Evolutionary conservation across 805 yeast genomes (phyloP), one percentile per base, ranked within the genome.

Genomic region (Candida adriatica): DNA sequence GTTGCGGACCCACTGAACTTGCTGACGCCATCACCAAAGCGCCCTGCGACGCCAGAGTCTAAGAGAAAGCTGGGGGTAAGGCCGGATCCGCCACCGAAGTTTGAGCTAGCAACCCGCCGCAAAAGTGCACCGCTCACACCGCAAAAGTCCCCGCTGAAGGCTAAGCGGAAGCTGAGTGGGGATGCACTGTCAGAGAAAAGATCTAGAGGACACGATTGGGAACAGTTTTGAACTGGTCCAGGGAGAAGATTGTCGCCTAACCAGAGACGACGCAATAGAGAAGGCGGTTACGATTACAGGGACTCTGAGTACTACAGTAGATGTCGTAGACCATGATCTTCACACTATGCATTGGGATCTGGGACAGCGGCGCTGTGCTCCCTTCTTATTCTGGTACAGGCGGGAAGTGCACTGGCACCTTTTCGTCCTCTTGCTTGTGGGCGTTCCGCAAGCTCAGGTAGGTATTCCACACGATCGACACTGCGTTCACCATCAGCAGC

Each of bases 381-480:
- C n/a, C n/a, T n/a, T n/a, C n/a, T 45, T 41, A 63, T 36, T 61
- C 65, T 5, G 59, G 61, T 11, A 60, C 55, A 15, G 68, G 68
- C 4, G 67, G 68, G 23, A 48, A 58, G 31, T 56, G 51, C 6
- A 56, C 59, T 4, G 64, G 61, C 3, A 34, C 22, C 16, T 38
- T 26, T 5, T 40, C 34, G 4, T 45, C 38, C 6, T 49, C 37
- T 8, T 18, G 13, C 27, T 40, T 41, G 18, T 42, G 39, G 29
- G 75, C 64, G 42, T 82, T 86, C 34, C 66, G 64, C 42, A 61
- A 63, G 43, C 90, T 80, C 42, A 88, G 53, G 49, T 68, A 85
- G 17, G 90, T 74, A 53, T 87, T 87, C 96, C 96, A 88, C 13
- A 78, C 73, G 17, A 87, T 72, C 29, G 90, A 75, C 16, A 83